phyloP scores from a whole-genome alignment of 78 protist species.

The Pigoraptor vietnamica region DNA sequence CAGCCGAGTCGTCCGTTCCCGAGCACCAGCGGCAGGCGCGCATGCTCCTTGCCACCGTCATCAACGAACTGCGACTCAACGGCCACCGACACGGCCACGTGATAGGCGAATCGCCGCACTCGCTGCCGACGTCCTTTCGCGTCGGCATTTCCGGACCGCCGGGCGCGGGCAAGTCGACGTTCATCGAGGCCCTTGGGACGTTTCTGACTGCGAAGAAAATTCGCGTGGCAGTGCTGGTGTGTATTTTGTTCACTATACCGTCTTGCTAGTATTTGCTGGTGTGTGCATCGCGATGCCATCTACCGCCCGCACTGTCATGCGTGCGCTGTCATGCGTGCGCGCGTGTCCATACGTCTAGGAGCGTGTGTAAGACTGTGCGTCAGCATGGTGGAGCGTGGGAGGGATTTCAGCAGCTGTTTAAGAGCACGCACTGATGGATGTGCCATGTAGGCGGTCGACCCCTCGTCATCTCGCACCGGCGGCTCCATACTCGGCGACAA shows the following conservation, averaged over 20 bases:
- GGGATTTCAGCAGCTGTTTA: no score
- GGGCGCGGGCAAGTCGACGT: constrained; percentile 95
- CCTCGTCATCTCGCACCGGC: constrained; percentile 76
- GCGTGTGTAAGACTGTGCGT: no score
- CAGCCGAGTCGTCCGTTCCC: neutral
- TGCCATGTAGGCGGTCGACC: constrained; percentile 83
- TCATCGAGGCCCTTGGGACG: constrained; percentile 87
- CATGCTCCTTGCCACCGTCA: neutral
- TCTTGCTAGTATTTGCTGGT: neutral
- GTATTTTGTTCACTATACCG: neutral
- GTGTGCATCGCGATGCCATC: neutral
- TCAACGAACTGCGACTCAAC: neutral
- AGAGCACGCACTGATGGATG: no score
- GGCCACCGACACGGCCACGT: neutral
- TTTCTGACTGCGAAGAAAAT: constrained; percentile 29
- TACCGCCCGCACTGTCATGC: no score
- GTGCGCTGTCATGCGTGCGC: no score
- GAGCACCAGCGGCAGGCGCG: constrained; percentile 4
- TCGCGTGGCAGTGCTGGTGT: constrained; percentile 70
- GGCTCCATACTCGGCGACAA: constrained; percentile 94
- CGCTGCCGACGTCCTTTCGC: constrained; percentile 36
- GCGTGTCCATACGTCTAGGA: no score
- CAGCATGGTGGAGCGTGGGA: no score
- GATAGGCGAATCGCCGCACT: neutral
- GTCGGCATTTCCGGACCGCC: constrained; percentile 92